Percentiles rank a stretch among this genome's conserved stretches.
These are phyloP conservation scores for Bretschneidera sinensis DNA, from an alignment of 345 rosid species.

Conservation along the genomic window DNA sequence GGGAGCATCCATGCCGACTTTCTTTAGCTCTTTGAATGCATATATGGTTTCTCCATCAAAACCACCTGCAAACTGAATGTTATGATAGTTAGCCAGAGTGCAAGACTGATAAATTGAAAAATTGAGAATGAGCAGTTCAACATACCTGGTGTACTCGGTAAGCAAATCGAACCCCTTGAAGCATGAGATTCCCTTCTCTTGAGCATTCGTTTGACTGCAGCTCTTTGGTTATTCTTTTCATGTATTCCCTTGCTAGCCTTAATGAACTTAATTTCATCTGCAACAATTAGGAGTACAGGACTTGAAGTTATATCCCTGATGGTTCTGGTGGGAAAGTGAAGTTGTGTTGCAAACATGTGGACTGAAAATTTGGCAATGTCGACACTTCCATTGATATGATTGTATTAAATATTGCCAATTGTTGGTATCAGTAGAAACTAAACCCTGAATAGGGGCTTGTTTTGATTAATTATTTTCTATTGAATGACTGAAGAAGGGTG, in stretches of 20 bases:
- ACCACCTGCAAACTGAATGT: constrained; percentile 84
- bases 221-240: constrained; percentile 60
- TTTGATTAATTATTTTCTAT: too few species aligned
- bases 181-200: constrained; percentile 45
- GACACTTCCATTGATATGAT: neutral
- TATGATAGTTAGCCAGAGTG: constrained; percentile 8
- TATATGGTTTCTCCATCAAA: constrained; percentile 60
- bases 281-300: constrained; percentile 9
- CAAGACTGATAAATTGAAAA: neutral
- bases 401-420: too few species aligned
- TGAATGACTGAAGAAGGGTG: neutral
- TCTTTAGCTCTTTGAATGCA: constrained; percentile 69
- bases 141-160: constrained; percentile 82
- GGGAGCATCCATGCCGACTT: constrained; percentile 17
- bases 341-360: neutral
- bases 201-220: constrained; percentile 27
- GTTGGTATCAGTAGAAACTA: neutral
- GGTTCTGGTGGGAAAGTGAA: neutral
- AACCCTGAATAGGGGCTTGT: neutral
- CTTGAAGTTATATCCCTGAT: neutral
- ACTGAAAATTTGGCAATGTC: neutral
- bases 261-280: constrained; percentile 77
- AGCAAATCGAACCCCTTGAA: constrained; percentile 81
- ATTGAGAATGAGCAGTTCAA: neutral
- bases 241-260: constrained; percentile 58